Conservation (phyloP, 139 green algal species). For the Dunaliella sp. region DNA sequence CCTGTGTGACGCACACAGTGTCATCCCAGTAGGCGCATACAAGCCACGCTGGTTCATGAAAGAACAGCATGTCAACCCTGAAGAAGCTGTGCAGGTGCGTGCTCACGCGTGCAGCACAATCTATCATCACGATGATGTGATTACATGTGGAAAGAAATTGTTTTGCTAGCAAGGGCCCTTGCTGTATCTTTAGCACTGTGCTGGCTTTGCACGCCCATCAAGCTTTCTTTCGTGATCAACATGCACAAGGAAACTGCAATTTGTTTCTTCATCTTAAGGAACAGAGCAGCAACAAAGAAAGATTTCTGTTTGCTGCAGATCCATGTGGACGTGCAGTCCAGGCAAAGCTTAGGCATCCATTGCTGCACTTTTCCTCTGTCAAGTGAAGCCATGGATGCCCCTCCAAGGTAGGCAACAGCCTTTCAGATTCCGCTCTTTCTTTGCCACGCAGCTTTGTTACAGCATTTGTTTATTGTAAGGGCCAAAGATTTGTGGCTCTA, state of each 20-base stretch:
- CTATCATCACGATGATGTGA: background rate
- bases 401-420: conserved; percentile 24
- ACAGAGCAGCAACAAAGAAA: background rate
- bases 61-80: conserved; percentile 61
- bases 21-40: conserved; percentile 55
- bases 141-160: background rate
- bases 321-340: conserved; percentile 52
- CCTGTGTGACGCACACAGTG: too few relatives aligned
- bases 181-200: too few relatives aligned
- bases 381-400: conserved; percentile 68
- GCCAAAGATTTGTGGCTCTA: too few relatives aligned
- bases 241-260: background rate
- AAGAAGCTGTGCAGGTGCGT: conserved; percentile 66
- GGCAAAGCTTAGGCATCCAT: conserved; percentile 61
- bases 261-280: background rate
- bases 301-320: conserved; percentile 8
- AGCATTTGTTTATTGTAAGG: too few relatives aligned
- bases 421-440: too few relatives aligned
- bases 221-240: too few relatives aligned
- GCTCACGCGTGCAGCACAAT: too few relatives aligned
- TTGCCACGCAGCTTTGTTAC: too few relatives aligned
- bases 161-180: background rate
- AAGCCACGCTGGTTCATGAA: conserved; percentile 55
- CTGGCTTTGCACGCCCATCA: too few relatives aligned
- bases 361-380: conserved; percentile 67